phyloP scores from a whole-genome alignment of 352 stramenopile species.

The Globisporangium lucens region DNA sequence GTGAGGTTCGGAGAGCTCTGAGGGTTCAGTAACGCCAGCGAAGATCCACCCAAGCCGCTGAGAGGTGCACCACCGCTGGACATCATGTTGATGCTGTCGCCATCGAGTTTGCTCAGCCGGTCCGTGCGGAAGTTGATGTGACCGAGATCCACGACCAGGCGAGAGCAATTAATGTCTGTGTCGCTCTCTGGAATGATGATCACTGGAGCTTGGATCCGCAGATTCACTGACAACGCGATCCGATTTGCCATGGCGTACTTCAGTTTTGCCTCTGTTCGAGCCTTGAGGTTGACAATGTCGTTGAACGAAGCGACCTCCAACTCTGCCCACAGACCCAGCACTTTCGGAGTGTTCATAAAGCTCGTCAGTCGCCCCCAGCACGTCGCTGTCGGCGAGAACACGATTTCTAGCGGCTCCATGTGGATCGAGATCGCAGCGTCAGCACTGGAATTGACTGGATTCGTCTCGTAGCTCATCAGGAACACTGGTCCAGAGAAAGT shows the following conservation, averaged over 20 bases:
- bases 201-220: conserved; percentile 84
- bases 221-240: conserved; percentile 70
- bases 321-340: conserved; percentile 79
- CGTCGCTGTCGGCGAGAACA: conserved; percentile 78
- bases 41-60: conserved; percentile 28
- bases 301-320: conserved; percentile 88
- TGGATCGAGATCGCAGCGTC: conserved; percentile 79
- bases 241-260: conserved; percentile 88
- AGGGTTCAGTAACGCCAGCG: conserved; percentile 40
- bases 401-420: conserved; percentile 85
- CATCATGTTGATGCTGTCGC: conserved; percentile 34
- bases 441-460: conserved; percentile 52
- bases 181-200: conserved; percentile 85
- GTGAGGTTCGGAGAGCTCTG: conserved; percentile 39
- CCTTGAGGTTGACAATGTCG: conserved; percentile 88
- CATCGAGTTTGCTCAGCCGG: conserved; percentile 74
- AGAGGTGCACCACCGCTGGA: conserved; percentile 28
- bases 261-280: conserved; percentile 85
- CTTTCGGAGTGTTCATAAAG: conserved; percentile 77
- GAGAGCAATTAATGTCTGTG: conserved; percentile 69
- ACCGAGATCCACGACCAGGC: conserved; percentile 79
- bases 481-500: conserved; percentile 78
- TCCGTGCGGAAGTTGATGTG: conserved; percentile 85
- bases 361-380: conserved; percentile 75
- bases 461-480: conserved; percentile 82